Percentiles rank a stretch among this genome's conserved stretches.
Conservation (phyloP, 1,284 basidiomycete species). For the Pyrrhoderma noxium region DNA sequence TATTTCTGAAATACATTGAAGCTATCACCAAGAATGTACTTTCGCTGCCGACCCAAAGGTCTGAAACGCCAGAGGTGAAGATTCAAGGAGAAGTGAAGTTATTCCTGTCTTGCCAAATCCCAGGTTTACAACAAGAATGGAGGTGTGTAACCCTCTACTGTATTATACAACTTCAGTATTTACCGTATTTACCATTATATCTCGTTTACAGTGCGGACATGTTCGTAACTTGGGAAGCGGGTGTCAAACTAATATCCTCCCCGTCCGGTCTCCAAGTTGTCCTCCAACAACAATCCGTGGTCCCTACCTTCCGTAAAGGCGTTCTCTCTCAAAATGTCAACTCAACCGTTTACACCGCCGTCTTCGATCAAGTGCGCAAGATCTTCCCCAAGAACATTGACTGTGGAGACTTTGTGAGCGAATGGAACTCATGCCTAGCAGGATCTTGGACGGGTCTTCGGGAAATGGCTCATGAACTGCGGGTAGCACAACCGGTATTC, state of each 20-base stretch:
- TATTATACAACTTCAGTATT: neutral
- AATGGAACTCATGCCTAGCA: slow-evolving; percentile 25
- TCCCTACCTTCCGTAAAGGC: slow-evolving; percentile 3
- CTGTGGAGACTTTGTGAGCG: slow-evolving; percentile 22
- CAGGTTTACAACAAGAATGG: slow-evolving; percentile 11
- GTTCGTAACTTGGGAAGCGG: slow-evolving; percentile 10
- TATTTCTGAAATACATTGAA: slow-evolving; percentile 8
- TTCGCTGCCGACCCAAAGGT: slow-evolving; percentile 25
- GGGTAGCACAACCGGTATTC: slow-evolving; percentile 29
- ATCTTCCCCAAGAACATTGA: slow-evolving; percentile 24
- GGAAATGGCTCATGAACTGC: slow-evolving; percentile 23
- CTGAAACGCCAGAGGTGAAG: slow-evolving; percentile 25
- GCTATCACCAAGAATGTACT: slow-evolving; percentile 27
- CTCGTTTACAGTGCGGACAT: slow-evolving; percentile 7
- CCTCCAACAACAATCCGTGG: slow-evolving; percentile 1
- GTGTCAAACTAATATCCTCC: slow-evolving; percentile 5
- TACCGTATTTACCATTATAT: no score
- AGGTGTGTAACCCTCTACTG: slow-evolving; percentile 2
- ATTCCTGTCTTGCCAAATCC: slow-evolving; percentile 18
- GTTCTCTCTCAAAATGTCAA: slow-evolving; percentile 9
- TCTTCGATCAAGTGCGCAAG: slow-evolving; percentile 19
- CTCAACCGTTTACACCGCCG: neutral
- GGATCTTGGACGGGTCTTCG: slow-evolving; percentile 28
- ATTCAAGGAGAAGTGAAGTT: slow-evolving; percentile 26
- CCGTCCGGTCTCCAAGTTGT: slow-evolving; percentile 4